Evolutionary conservation across 805 yeast genomes (phyloP), one percentile per base, ranked within the genome.

Genomic region (Ogataea corticis): DNA sequence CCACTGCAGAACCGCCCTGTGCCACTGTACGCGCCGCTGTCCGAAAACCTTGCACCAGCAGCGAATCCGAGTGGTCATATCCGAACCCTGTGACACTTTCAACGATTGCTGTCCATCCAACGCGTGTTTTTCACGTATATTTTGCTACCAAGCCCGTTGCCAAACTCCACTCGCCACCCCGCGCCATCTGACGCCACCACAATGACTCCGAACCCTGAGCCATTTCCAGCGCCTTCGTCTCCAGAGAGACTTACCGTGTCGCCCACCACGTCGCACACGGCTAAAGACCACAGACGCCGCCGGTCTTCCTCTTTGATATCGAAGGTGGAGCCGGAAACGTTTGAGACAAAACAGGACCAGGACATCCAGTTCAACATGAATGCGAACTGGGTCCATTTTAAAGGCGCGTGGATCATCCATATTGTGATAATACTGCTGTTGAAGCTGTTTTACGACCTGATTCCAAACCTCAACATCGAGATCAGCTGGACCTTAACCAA

Each of bases 351-450:
- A 65, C 88, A 85, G 58, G 99, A 92, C 64, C 98, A 92, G 68
- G 84, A 85, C 43, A 73, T 90, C 41, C 80, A 86, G 55, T 91
- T 96, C 23, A 94, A 94, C 61, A 75, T 90, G 68, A 94, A 94
- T 64, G 97, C 97, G 21, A 83, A 83, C 56, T 92, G 99, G 99
- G 97, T 94, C 27, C 87, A 91, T 63, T 85, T 82, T 58, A 90
- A 92, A 59, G 99, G 96, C 38, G 98, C 98, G 1, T 94, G 99
- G 99, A 72, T 84, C 23, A 85, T 92, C 46, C 99, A 92, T 67
- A 73, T 94, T 39, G 95, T 90, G 23, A 77, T 94, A 38, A 87
- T 92, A 46, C 59, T 80, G 33, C 70, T 90, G 39, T 71, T 92
- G 46, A 88, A 89, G 60, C 61, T 87, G 18, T 80, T 88, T 50